These are phyloP conservation scores for Hanseniaspora meyeri DNA, from an alignment of 805 yeast species.

Conservation along the genomic window DNA sequence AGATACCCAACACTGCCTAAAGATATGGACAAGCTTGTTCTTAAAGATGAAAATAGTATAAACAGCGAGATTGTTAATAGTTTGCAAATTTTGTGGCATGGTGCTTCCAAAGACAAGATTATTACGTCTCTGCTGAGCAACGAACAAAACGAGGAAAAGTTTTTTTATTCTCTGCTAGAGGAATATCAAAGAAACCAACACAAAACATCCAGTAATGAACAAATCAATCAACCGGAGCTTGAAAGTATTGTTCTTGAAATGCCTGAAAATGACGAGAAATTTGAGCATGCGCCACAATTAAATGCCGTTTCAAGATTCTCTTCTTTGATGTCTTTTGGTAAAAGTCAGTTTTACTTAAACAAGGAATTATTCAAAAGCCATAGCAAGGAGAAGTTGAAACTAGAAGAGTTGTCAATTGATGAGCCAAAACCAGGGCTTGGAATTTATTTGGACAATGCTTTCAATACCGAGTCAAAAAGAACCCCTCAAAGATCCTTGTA, in stretches of 20 bases:
- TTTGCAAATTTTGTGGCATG: constrained; percentile 71
- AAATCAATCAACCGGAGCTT: background rate
- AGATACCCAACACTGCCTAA: background rate
- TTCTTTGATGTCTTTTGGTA: constrained; percentile 2
- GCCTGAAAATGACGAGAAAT: background rate
- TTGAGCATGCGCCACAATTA: background rate
- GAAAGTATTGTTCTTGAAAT: background rate
- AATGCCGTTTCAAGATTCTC: constrained; percentile 5
- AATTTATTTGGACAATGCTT: background rate
- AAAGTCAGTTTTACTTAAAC: background rate
- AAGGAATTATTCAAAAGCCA: background rate
- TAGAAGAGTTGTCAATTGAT: background rate
- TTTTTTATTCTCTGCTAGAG: constrained; percentile 62
- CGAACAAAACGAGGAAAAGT: constrained; percentile 59
- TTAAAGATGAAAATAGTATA: constrained; percentile 35
- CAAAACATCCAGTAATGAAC: background rate
- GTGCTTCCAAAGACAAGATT: constrained; percentile 48
- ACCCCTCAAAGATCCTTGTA: constrained; percentile 27
- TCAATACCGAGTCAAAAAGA: constrained; percentile 16
- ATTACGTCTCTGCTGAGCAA: constrained; percentile 42
- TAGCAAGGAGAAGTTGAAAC: background rate
- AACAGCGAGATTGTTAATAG: constrained; percentile 66
- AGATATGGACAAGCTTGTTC: constrained; percentile 16
- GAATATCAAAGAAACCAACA: constrained; percentile 62
- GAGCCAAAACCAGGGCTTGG: constrained; percentile 5